Base-by-base conservation (phyloP, 805 yeast genomes). In the Candida rishiriensis region DNA sequence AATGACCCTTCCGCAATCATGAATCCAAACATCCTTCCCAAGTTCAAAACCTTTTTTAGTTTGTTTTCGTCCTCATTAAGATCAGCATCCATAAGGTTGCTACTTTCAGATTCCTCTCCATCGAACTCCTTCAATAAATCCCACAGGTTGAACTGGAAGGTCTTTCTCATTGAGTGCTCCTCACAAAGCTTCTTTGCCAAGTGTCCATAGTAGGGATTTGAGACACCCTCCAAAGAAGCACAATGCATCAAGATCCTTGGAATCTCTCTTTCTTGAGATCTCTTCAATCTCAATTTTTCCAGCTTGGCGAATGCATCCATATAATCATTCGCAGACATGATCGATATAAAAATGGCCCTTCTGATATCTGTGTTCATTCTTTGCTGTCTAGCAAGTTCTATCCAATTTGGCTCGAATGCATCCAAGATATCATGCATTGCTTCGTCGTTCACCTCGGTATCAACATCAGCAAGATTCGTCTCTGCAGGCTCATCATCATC, bases 301-400 rank as follows among this genome's bases (percentile, higher is more conserved):
- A 93, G 56, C 49, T 89, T 85, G 14, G 85, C 78, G 53, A 81
- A 81, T 0, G 97, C 95, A 64, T 93, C 97, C 58, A 88, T 71
- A 56, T 78, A 93, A 63, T 93, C 99, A 51, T 83, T 84, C 4
- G 97, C 93, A 3, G 97, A 89, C 97, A 95, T 90, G 9, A 93
- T 81, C 32, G 96, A 88, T 18, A 95, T 81, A 57, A 93, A 93
- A 14, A 93, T 84, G 1, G 98, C 97, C 43, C 97, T 75, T 65
- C 99, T 82, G 31, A 93, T 77, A 60, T 90, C 97, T 0, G 98
- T 91, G 63, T 95, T 93, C 95, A 93, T 90, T 51, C 98, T 70
- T 58, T 90, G 96, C 34, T 79, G 70, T 52, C 76, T 77, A 3
- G 99, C 98, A 33, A 93, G 69, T 48, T 84, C 90, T 57, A 82